These are phyloP conservation scores for Rubia yunnanensis DNA, from an alignment of 257 asterid genomes.

Conservation along the genomic window DNA sequence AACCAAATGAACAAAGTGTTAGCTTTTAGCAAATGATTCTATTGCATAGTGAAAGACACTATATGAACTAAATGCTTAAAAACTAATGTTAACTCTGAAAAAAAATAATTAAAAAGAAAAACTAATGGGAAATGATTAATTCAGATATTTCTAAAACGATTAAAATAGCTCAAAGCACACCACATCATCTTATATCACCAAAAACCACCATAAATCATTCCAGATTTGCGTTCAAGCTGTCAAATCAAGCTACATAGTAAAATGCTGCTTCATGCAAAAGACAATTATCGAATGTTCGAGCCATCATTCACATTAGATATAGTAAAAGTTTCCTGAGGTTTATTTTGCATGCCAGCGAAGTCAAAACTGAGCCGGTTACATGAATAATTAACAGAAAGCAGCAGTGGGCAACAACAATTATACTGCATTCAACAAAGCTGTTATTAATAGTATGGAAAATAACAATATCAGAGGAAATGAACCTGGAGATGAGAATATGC, in stretches of 20 bases:
- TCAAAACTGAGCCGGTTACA: conserved; percentile 76
- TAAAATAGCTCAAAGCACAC: neutral
- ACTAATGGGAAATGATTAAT: neutral
- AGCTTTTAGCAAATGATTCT: neutral
- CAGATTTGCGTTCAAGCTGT: neutral
- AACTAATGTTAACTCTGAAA: neutral
- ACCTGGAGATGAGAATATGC: conserved; percentile 81
- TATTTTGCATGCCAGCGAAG: conserved; percentile 62
- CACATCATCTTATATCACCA: neutral
- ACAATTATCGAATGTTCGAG: conserved; percentile 55
- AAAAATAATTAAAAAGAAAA: neutral
- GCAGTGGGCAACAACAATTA: conserved; percentile 70
- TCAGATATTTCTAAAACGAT: neutral
- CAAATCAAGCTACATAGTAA: neutral
- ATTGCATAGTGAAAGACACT: neutral
- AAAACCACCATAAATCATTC: neutral
- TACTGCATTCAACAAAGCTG: conserved; percentile 33
- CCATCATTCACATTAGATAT: conserved; percentile 91
- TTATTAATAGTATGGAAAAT: conserved; percentile 4
- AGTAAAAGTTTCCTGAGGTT: conserved; percentile 74
- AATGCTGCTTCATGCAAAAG: neutral
- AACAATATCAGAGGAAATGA: conserved; percentile 3
- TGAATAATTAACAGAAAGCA: conserved; percentile 86
- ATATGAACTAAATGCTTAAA: neutral
- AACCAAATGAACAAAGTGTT: neutral